A percentile compares a stretch with the other conserved stretches of the same genome.
Conservation (phyloP, 805 yeast species). For the Metschnikowia orientalis region DNA sequence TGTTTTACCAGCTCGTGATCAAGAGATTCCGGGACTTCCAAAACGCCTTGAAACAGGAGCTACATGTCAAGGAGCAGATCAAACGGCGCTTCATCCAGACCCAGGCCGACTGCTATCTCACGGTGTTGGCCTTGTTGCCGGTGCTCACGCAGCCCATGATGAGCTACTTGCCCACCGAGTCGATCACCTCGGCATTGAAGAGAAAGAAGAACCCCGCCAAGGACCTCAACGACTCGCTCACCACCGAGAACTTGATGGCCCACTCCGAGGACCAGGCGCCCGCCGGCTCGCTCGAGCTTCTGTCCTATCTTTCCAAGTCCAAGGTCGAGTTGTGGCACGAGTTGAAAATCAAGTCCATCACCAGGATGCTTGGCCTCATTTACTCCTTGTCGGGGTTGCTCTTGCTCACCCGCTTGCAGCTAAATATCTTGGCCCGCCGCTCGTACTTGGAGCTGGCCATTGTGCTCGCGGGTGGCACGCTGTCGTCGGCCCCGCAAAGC, state of each 20-base stretch:
- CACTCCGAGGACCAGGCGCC: slow-evolving; percentile 26
- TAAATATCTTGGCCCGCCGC: slow-evolving; percentile 82
- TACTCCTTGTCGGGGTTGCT: slow-evolving; percentile 67
- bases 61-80: slow-evolving; percentile 47
- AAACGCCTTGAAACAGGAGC: slow-evolving; percentile 36
- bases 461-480: slow-evolving; percentile 54
- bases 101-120: slow-evolving; percentile 82
- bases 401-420: slow-evolving; percentile 77
- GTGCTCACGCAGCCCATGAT: slow-evolving; percentile 64
- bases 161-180: slow-evolving; percentile 63
- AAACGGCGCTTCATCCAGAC: slow-evolving; percentile 85
- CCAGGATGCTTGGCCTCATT: slow-evolving; percentile 66
- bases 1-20: slow-evolving; percentile 37
- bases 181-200: slow-evolving; percentile 65
- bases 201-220: slow-evolving; percentile 42
- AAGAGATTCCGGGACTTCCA: slow-evolving; percentile 38
- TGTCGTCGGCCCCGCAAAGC: slow-evolving; percentile 12
- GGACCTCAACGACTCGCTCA: slow-evolving; percentile 41
- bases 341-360: slow-evolving; percentile 66
- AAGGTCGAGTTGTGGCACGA: slow-evolving; percentile 73
- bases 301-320: slow-evolving; percentile 23
- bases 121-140: slow-evolving; percentile 78
- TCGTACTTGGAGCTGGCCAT: slow-evolving; percentile 79
- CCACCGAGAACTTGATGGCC: slow-evolving; percentile 38
- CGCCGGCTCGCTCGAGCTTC: slow-evolving; percentile 15